Evolutionary conservation across 176 grass and related monocot genomes (phyloP).

Genomic region (Puya raimondii): DNA sequence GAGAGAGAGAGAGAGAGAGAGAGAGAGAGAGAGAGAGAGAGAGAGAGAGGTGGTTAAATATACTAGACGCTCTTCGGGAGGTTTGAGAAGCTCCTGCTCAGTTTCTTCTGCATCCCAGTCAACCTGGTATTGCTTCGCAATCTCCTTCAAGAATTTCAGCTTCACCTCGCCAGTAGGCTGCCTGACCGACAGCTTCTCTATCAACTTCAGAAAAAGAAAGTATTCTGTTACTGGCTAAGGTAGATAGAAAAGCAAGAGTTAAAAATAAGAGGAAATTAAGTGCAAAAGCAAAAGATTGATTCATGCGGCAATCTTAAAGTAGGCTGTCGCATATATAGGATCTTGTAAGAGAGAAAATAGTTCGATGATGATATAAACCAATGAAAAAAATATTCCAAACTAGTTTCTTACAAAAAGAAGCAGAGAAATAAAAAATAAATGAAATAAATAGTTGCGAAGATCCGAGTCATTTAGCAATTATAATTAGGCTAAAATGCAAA

Average conservation of each 20-base stretch:
- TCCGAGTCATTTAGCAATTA: too few species aligned
- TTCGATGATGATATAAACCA: too few species aligned
- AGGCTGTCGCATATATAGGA: too few species aligned
- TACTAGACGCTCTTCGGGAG: constrained; percentile 59
- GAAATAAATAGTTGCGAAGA: background rate
- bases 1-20: too few species aligned
- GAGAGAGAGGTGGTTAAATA: constrained; percentile 2
- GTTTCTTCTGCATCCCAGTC: constrained; percentile 70
- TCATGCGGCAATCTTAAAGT: too few species aligned
- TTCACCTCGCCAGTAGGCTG: constrained; percentile 81
- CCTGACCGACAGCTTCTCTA: constrained; percentile 88
- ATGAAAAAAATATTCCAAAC: too few species aligned
- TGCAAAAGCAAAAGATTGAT: too few species aligned
- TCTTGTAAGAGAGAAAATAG: too few species aligned
- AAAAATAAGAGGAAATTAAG: background rate
- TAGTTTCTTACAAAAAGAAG: background rate
- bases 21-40: constrained; percentile 10
- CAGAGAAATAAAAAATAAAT: constrained; percentile 8
- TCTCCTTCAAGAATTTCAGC: constrained; percentile 81
- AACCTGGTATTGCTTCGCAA: constrained; percentile 83
- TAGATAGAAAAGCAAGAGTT: background rate
- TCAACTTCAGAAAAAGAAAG: constrained; percentile 48
- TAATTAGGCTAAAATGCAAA: too few species aligned
- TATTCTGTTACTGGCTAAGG: background rate
- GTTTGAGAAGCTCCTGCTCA: constrained; percentile 89